Percentiles rank a stretch among this genome's conserved stretches.
phyloP scores from a whole-genome alignment of 2,329 filamentous ascomycete genomes.

The Hawksworthiomyces lignivorus region DNA sequence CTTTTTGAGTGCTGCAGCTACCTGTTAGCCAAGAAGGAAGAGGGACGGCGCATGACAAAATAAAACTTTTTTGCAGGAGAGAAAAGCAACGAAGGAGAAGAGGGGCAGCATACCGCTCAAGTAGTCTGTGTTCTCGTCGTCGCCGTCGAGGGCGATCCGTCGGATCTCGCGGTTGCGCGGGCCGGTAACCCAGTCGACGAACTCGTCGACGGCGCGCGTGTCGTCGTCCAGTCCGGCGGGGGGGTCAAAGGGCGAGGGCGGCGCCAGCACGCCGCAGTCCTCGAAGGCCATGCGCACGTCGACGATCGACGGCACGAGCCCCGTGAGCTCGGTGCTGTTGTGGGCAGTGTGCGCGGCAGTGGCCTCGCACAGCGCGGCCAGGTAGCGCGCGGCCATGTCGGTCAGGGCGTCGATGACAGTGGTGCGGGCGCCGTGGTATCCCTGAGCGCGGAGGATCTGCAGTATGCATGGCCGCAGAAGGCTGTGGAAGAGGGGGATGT shows the following conservation, averaged over 20 bases:
- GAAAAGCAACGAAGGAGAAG: background rate
- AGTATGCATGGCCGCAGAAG: conserved; percentile 81
- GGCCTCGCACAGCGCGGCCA: conserved; percentile 64
- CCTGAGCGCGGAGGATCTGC: conserved; percentile 84
- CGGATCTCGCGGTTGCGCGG: conserved; percentile 70
- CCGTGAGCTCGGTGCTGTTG: conserved; percentile 58
- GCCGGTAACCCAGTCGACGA: conserved; percentile 72
- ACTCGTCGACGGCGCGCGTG: conserved; percentile 65
- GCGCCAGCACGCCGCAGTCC: conserved; percentile 67
- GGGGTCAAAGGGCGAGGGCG: conserved; percentile 58
- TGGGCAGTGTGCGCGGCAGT: conserved; percentile 65
- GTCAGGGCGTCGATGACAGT: conserved; percentile 82
- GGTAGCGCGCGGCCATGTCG: conserved; percentile 75
- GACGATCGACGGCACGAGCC: conserved; percentile 56
- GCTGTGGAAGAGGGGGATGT: conserved; percentile 54
- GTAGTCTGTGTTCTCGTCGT: conserved; percentile 60
- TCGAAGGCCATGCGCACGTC: conserved; percentile 83
- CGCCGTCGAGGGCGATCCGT: conserved; percentile 67
- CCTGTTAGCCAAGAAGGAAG: conserved; percentile 3
- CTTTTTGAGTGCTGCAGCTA: conserved; percentile 66
- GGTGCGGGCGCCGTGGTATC: conserved; percentile 76
- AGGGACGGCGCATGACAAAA: too few relatives aligned
- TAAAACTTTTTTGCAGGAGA: too few relatives aligned
- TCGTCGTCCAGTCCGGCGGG: conserved; percentile 66
- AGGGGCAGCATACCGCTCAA: conserved; percentile 46